A percentile compares a stretch with the other conserved stretches of the same genome.
phyloP scores from a whole-genome alignment of 345 rosid species.

The Litchi chinensis region DNA sequence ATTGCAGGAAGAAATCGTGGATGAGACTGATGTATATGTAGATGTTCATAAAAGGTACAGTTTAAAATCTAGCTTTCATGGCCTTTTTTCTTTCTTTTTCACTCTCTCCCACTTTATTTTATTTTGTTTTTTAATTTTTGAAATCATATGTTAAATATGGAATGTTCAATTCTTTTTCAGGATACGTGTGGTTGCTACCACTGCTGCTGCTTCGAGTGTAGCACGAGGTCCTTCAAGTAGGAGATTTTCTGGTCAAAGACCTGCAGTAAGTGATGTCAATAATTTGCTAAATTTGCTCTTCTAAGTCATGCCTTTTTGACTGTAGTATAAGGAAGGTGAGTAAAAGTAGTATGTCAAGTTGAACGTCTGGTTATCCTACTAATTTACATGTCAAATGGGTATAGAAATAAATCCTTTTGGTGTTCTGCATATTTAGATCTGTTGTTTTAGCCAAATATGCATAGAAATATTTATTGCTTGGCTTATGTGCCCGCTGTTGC shows the following conservation, averaged over 20 bases:
- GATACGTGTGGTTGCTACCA: constrained; percentile 74
- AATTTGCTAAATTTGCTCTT: neutral
- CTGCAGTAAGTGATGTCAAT: constrained; percentile 37
- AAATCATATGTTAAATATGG: neutral
- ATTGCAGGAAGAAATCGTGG: constrained; percentile 77
- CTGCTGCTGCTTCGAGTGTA: constrained; percentile 59
- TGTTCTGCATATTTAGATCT: neutral
- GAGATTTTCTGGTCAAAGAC: constrained; percentile 38
- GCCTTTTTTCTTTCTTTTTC: neutral
- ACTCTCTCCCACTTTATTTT: neutral
- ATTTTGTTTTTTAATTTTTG: neutral
- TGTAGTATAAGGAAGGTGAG: neutral
- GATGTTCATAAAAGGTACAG: constrained; percentile 81
- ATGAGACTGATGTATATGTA: constrained; percentile 72
- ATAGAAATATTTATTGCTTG: neutral
- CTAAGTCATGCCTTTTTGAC: neutral
- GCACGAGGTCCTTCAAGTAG: constrained; percentile 51
- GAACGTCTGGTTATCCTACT: neutral
- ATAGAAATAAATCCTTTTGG: neutral
- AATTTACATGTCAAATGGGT: neutral
- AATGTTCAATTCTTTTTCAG: constrained; percentile 36
- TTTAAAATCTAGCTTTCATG: neutral
- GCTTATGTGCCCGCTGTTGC: neutral
- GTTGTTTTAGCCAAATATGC: neutral
- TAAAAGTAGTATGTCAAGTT: neutral